Conservation (phyloP, 768 basidiomycete genomes). For the Paxillus rubicundulus region DNA sequence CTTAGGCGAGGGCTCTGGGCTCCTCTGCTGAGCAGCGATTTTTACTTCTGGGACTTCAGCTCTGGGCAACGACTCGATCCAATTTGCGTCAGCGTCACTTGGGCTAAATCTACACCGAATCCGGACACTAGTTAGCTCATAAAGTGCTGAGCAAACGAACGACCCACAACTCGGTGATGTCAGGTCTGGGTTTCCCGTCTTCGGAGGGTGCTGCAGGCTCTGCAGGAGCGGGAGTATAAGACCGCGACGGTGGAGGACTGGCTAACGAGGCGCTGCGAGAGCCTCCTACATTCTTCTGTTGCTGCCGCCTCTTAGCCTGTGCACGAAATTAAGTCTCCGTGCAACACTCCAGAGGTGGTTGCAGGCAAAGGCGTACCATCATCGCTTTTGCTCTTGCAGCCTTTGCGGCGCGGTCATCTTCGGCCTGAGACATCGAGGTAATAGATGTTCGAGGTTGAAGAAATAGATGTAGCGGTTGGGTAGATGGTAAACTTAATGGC, state of each 20-base stretch:
- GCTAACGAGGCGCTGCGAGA: constrained; percentile 32
- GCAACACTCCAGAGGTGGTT: neutral
- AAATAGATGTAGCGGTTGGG: constrained; percentile 3
- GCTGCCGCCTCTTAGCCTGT: constrained; percentile 81
- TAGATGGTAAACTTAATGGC: neutral
- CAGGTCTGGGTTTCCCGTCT: constrained; percentile 43
- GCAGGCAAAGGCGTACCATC: constrained; percentile 51
- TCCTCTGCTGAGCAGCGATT: constrained; percentile 36
- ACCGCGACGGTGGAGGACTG: constrained; percentile 46
- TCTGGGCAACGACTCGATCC: constrained; percentile 61
- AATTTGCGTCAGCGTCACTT: constrained; percentile 45
- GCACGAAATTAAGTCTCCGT: constrained; percentile 1
- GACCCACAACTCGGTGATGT: constrained; percentile 67
- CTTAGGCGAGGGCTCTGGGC: constrained; percentile 14
- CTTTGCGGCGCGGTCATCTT: constrained; percentile 75
- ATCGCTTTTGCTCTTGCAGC: constrained; percentile 82
- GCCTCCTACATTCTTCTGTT: constrained; percentile 60
- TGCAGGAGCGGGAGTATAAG: constrained; percentile 51
- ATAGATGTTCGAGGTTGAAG: constrained; percentile 4
- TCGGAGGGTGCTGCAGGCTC: constrained; percentile 25
- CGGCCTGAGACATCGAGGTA: constrained; percentile 40
- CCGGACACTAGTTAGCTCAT: constrained; percentile 6
- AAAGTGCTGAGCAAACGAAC: constrained; percentile 9
- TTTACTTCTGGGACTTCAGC: constrained; percentile 30
- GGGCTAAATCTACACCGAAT: constrained; percentile 42